Conservation (phyloP, 345 rosid genomes). For the Fremontodendron californicum region DNA sequence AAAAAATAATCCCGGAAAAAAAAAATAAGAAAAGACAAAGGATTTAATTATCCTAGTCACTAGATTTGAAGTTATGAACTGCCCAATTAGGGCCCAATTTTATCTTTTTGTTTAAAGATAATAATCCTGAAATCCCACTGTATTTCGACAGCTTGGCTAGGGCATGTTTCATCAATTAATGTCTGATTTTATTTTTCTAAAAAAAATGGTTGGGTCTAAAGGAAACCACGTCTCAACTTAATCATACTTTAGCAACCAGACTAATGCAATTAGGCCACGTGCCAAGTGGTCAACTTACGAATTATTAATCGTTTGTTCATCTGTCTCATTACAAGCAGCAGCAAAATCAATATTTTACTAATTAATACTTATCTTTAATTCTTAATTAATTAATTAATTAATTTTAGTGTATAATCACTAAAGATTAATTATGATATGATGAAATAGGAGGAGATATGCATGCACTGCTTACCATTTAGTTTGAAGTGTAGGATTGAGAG, state of each 20-base stretch:
- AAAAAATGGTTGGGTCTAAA: not conserved
- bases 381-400: not conserved
- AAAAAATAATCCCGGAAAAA: no score
- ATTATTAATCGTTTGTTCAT: not conserved
- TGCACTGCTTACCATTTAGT: constrained; percentile 39
- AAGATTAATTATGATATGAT: no score
- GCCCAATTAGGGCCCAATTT: not conserved
- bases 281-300: constrained; percentile 16
- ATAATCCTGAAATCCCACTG: not conserved
- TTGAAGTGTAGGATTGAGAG: constrained; percentile 33
- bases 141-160: not conserved
- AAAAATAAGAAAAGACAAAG: no score
- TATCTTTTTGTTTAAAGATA: not conserved
- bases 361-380: not conserved
- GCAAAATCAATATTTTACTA: not conserved
- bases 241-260: not conserved
- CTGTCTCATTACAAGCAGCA: constrained; percentile 40
- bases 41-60: not conserved
- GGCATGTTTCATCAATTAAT: not conserved
- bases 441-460: not conserved
- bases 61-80: not conserved
- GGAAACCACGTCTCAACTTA: not conserved
- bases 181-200: not conserved
- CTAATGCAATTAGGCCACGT: constrained; percentile 25
- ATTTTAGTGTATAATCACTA: not conserved